These are phyloP conservation scores for Linum lewisii DNA, from an alignment of 345 rosid genomes.

Conservation along the genomic window DNA sequence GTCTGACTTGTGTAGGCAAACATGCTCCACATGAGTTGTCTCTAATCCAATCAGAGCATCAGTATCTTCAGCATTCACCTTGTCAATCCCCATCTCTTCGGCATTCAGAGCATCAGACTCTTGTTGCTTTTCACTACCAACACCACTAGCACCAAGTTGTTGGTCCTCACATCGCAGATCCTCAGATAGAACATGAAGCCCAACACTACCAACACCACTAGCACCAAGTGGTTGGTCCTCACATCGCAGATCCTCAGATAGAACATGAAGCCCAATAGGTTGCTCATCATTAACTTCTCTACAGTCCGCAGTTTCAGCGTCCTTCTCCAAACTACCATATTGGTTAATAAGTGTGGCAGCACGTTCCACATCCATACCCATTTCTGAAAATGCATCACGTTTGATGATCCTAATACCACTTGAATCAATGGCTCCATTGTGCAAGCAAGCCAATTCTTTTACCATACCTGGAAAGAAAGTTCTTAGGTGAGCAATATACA, in stretches of 20 bases:
- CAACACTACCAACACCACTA: no score
- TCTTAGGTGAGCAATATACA: neutral
- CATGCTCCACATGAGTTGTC: slow-evolving; percentile 9
- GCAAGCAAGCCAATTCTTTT: slow-evolving; percentile 43
- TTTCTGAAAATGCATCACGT: slow-evolving; percentile 34
- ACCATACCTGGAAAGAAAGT: slow-evolving; percentile 58
- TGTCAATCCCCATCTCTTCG: slow-evolving; percentile 37
- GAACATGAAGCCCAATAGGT: slow-evolving; percentile 18
- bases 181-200: slow-evolving; percentile 16
- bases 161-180: slow-evolving; percentile 20
- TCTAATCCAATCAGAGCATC: slow-evolving; percentile 33
- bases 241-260: slow-evolving; percentile 19
- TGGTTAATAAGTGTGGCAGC: slow-evolving; percentile 25
- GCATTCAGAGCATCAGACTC: slow-evolving; percentile 26
- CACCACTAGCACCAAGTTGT: slow-evolving; percentile 6
- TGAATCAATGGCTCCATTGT: slow-evolving; percentile 50
- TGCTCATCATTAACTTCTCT: slow-evolving; percentile 25
- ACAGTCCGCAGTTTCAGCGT: slow-evolving; percentile 14
- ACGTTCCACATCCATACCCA: slow-evolving; percentile 30
- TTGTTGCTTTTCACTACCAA: slow-evolving; percentile 16
- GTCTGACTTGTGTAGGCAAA: slow-evolving; percentile 14
- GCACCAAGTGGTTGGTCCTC: slow-evolving; percentile 12
- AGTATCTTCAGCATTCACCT: slow-evolving; percentile 27
- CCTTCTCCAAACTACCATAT: slow-evolving; percentile 30
- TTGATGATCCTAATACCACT: slow-evolving; percentile 44